Percentiles rank a stretch among this genome's conserved stretches.
phyloP scores from a whole-genome alignment of 108 stramenopile genomes.

The Stephanodiscus triporus region DNA sequence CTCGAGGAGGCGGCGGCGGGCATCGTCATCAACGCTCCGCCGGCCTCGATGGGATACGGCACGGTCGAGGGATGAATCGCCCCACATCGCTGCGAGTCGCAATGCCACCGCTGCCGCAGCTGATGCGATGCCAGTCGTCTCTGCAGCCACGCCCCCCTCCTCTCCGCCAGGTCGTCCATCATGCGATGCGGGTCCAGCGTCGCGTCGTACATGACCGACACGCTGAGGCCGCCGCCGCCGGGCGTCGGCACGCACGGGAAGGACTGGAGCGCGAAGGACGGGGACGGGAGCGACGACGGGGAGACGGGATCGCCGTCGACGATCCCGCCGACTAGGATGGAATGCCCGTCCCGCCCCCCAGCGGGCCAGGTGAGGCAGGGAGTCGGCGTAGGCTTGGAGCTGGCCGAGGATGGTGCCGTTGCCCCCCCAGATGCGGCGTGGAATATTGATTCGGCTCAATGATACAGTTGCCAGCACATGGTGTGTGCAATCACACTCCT shows the following conservation, averaged over 20 bases:
- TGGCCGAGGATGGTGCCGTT: no score
- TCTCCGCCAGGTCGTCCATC: slow-evolving; percentile 22
- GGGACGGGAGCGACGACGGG: slow-evolving; percentile 46
- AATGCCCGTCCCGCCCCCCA: slow-evolving; percentile 52
- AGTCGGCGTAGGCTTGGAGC: no score
- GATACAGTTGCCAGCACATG: no score
- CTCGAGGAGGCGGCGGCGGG: neutral
- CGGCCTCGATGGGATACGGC: no score
- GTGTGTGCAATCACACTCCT: no score
- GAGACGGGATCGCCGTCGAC: slow-evolving; percentile 49
- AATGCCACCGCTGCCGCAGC: slow-evolving; percentile 21
- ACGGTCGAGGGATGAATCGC: neutral
- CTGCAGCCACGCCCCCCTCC: slow-evolving; percentile 16
- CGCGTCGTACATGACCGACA: slow-evolving; percentile 67
- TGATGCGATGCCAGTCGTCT: neutral
- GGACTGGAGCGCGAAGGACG: slow-evolving; percentile 38
- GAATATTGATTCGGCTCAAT: no score
- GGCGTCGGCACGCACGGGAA: slow-evolving; percentile 55
- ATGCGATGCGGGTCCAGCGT: slow-evolving; percentile 30
- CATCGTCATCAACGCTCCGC: neutral
- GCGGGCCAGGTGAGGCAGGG: no score
- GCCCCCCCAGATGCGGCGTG: no score
- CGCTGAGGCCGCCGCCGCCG: slow-evolving; percentile 64
- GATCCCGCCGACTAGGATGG: slow-evolving; percentile 56
- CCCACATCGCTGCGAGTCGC: neutral